Evolutionary conservation across 768 basidiomycete genomes (phyloP).

Genomic region (Naganishia onofrii): DNA sequence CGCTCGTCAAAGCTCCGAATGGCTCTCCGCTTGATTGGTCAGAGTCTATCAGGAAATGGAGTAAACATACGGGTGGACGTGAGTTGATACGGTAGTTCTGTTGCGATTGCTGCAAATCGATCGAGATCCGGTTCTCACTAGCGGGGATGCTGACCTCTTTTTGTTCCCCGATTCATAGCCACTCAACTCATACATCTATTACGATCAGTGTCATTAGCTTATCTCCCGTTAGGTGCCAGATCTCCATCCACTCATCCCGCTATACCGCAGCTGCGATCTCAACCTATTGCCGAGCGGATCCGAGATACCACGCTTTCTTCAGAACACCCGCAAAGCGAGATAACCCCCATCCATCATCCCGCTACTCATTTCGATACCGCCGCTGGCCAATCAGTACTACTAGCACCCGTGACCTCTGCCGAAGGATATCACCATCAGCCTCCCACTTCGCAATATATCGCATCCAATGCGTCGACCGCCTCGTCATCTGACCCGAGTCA

Average conservation of each 20-base stretch:
- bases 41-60: slow-evolving; percentile 50
- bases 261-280: slow-evolving; percentile 10
- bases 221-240: slow-evolving; percentile 30
- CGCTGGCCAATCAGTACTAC: slow-evolving; percentile 1
- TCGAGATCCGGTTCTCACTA: neutral
- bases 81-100: slow-evolving; percentile 28
- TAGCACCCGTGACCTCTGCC: neutral
- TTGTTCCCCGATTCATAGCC: slow-evolving; percentile 32
- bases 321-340: neutral
- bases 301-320: neutral
- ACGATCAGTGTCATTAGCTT: slow-evolving; percentile 43
- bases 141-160: neutral
- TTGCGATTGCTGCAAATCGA: neutral
- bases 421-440: slow-evolving; percentile 6
- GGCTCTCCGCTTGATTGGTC: slow-evolving; percentile 44
- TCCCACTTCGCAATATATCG: neutral
- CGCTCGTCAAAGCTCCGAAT: slow-evolving; percentile 41
- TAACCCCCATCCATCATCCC: slow-evolving; percentile 3
- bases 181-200: slow-evolving; percentile 43
- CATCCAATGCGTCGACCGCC: slow-evolving; percentile 5
- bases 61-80: slow-evolving; percentile 51
- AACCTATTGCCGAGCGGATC: neutral
- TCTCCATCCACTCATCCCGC: slow-evolving; percentile 18
- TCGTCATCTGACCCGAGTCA: slow-evolving; percentile 1
- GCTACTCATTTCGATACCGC: neutral